Base-by-base conservation (phyloP, 2,329 filamentous ascomycete species). In the Neocatenulostroma microsporum region DNA sequence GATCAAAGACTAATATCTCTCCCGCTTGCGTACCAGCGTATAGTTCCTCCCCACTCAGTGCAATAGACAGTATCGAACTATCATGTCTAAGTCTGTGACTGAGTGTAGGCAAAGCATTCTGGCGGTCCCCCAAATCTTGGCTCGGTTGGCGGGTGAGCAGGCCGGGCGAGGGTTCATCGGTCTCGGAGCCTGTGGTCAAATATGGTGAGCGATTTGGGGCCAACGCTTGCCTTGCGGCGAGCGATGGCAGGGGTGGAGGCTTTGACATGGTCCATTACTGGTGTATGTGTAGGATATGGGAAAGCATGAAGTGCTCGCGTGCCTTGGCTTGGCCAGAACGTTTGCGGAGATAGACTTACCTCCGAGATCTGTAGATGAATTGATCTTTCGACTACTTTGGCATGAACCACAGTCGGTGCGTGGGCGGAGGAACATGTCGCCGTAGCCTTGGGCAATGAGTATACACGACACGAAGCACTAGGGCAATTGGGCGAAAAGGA, bases 21-120 rank as follows among this genome's bases (percentile, higher is more conserved):
- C 91, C 91, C 45, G 86, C 84, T 58, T 95, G 87, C 1, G 91
- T 88, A 26, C 91, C 91, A 13, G 89, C 88, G 61, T 86, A 98
- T 36, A 98, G 82, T 56, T 80, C 81, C 31, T 82, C 73, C 34
- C 84, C 73, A 39, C 85, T 87, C 17, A 94, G 77, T 3, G 80
- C 84, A 38, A 98, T 73, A 7, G 86, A 78, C 34, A 98, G 77
- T 31, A 93, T 83, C 2, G 82, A 86, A 60, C 78, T 84, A 54
- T 79, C 74, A 57, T 89, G 83, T 55, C 79, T 73, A 44, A 93
- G 74, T 48, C 78, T 79, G 58, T 93, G 85, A 39, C 80, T 67
- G 30, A 86, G 72, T 37, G 76, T 72, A n/a, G 84, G 84, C 6
- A 53, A 39, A 3, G 45, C 47, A 34, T 43, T 45, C 39, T 46